These are phyloP conservation scores for Lotmaria passim DNA, from an alignment of 208 protist genomes.

Conservation along the genomic window DNA sequence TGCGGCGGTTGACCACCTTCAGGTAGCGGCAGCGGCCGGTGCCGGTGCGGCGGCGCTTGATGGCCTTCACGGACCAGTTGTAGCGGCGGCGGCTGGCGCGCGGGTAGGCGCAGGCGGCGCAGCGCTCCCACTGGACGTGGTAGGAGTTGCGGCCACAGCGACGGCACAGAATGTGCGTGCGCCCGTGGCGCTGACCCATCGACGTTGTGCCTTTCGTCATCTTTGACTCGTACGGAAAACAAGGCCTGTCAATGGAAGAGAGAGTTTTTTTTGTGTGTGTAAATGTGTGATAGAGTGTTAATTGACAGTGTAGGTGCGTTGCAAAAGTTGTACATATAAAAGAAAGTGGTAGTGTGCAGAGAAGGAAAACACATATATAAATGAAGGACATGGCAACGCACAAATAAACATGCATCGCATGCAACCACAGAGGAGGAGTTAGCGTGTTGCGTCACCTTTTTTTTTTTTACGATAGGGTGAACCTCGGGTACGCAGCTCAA, in stretches of 20 bases:
- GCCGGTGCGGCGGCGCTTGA: slow-evolving; percentile 98
- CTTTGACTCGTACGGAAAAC: slow-evolving; percentile 21
- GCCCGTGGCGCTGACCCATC: slow-evolving; percentile 90
- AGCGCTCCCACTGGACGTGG: slow-evolving; percentile 98
- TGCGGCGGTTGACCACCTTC: slow-evolving; percentile 95
- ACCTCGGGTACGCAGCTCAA: too few species aligned
- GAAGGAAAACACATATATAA: too few species aligned
- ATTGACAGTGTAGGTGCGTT: not conserved
- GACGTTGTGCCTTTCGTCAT: slow-evolving; percentile 94
- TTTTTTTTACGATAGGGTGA: too few species aligned
- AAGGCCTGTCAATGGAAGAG: slow-evolving; percentile 11
- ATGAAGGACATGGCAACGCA: too few species aligned
- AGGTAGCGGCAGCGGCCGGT: slow-evolving; percentile 98
- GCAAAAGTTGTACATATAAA: not conserved
- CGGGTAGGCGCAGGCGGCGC: slow-evolving; percentile 98
- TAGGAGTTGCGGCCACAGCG: slow-evolving; percentile 97
- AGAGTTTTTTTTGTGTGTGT: not conserved
- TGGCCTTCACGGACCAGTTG: slow-evolving; percentile 98
- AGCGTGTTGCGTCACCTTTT: too few species aligned
- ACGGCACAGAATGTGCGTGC: slow-evolving; percentile 97
- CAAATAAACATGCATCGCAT: too few species aligned
- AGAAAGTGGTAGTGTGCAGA: not conserved
- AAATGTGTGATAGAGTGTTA: not conserved
- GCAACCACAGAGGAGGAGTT: too few species aligned
- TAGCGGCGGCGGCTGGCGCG: slow-evolving; percentile 95